Conservation (phyloP, 202 grass and related monocot species). For the Digitaria exilis region DNA sequence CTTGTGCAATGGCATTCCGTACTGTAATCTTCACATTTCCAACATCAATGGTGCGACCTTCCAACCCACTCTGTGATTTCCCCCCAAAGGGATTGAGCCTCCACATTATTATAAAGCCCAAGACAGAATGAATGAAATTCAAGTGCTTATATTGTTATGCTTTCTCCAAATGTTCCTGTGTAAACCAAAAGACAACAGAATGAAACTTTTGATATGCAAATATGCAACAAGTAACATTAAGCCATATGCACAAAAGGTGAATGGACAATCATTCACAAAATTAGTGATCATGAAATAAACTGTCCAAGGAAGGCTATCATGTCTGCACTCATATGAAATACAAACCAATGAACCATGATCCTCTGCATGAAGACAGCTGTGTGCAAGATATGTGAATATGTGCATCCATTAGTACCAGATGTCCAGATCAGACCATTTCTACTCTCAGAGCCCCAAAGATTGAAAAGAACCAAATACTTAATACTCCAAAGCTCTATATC, state of each 20-base stretch:
- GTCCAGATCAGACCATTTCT: neutral
- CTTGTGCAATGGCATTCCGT: slow-evolving; percentile 70
- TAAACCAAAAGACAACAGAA: slow-evolving; percentile 11
- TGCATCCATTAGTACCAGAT: neutral
- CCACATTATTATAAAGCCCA: slow-evolving; percentile 52
- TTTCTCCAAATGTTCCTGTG: slow-evolving; percentile 32
- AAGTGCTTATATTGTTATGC: neutral
- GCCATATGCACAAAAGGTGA: slow-evolving; percentile 4
- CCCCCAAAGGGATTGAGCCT: slow-evolving; percentile 77
- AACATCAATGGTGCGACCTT: slow-evolving; percentile 72
- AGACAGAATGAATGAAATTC: slow-evolving; percentile 16
- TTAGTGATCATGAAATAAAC: neutral
- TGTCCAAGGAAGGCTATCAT: neutral
- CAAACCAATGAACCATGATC: neutral
- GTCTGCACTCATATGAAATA: neutral
- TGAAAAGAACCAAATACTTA: neutral
- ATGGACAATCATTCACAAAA: neutral
- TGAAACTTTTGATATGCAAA: neutral
- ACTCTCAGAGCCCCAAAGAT: neutral
- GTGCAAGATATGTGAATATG: neutral
- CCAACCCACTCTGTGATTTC: slow-evolving; percentile 62
- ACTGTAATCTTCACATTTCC: slow-evolving; percentile 66
- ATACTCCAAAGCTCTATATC: neutral
- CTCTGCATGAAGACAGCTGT: neutral
- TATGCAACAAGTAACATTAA: slow-evolving; percentile 8